Evolutionary conservation across 805 yeast species (phyloP), one percentile per base, ranked within the genome.

Genomic region (Brettanomyces sp.): DNA sequence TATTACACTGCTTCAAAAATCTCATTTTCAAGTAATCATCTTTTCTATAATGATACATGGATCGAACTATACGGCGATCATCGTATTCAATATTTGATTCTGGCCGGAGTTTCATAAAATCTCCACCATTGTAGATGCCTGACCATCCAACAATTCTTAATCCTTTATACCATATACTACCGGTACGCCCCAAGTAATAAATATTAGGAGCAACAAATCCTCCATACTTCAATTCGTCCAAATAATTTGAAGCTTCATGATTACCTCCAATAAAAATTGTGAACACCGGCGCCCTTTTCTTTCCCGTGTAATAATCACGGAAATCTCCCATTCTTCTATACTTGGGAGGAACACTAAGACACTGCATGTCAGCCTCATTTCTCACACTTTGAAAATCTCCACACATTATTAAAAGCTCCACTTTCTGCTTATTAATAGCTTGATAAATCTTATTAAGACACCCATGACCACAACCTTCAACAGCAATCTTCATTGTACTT

Each of bases 121-220:
- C 78, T 42, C 65, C 55, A 1, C 63, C 60, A 51, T 84, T 81
- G 64, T 69, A 90, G 3, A 93, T 89, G 0, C 99, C 99, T 43
- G 95, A 84, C 8, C 85, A 51, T 0, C 96, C 96, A 23, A 79
- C 83, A 24, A 93, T 85, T 49, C 83, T 67, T 4, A 91, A 52
- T 0, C 96, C 96, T 51, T 74, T 76, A 55, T 67, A 85, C 80
- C 85, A 79, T 2, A 93, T 65, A 2, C 79, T 79, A 13, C 89
- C 87, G 18, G 82, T 75, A 39, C 78, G 77, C 0, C 99, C 99
- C 54, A 93, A 57, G 58, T 79, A 93, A 62, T 82, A 93, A 12
- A 93, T 86, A 51, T 83, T 81, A 1, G 88, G 86, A 1, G 95
- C 95, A 1, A 85, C 90, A 86, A 91, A 93, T 0, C 99, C 99